Evolutionary conservation across 1,139 yeast genomes (phyloP), one percentile per base, ranked within the genome.

Genomic region (Pneumocystis jirovecii): DNA sequence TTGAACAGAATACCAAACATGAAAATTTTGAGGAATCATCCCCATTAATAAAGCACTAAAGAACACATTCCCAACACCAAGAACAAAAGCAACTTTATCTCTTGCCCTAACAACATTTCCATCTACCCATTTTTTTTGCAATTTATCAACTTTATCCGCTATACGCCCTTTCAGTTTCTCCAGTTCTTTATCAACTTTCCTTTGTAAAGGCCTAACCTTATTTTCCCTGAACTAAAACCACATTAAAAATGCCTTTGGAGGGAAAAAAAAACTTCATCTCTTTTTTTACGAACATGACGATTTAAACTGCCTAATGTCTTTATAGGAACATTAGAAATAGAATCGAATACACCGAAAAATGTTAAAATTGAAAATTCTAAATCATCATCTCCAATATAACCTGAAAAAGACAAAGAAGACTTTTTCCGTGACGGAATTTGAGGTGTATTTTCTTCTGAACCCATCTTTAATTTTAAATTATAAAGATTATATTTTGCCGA

Each of bases 71-170:
- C 85, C 82, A 61, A 90, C 79, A 0, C 96, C 85, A 60, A 84
- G 74, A 0, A 96, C 85, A 74, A 90, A 93, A 71, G 90, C 89
- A 44, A 85, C 72, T 75, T 91, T 93, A 72, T 91, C 97, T 0
- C 95, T 84, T 19, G 80, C 79, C 6, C 95, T 83, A 25, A 77
- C 73, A 15, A 73, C 72, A 34, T 69, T 67, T 2, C 70, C 68
- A 44, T 70, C 70, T 21, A 73, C 83, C 66, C 89, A 77, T 64
- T 85, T 79, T 29, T 77, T 72, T 71, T 89, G 95, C 61, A 88
- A 79, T 65, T 79, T 78, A 67, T 80, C 82, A 65, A 89, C 78
- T 66, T 78, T 78, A 31, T 67, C 66, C 29, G 73, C 67, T 37
- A 77, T 68, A 35, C 69, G 69, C 19, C 64, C 68, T 61, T 73